Base-by-base conservation (phyloP, 768 basidiomycete species). In the Podaxis mareebaensis region DNA sequence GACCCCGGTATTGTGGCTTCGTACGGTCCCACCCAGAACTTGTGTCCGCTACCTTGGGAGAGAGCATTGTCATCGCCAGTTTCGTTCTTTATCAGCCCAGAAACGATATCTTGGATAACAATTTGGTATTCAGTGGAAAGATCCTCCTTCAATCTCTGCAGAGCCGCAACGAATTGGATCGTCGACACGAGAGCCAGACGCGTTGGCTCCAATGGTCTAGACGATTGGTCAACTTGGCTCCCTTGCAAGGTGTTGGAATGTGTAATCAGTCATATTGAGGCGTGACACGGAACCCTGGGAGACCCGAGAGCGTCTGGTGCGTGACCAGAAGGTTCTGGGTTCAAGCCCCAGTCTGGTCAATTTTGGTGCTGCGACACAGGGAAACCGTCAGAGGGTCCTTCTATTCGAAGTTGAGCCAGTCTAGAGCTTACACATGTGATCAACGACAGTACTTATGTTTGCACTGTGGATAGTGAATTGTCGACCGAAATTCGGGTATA, bases 111-210 rank as follows among this genome's bases (percentile, higher is more conserved):
- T 56, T 70, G 61, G 24, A 71, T 55, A 4, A 61, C 28, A 65
- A 68, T 69, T 48, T 64, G 65, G 58, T 60, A 72, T 52, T 83
- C 85, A 1, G 73, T 62, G 0, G 79, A 82, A 4, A 99, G 80
- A 70, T 93, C 89, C 33, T 94, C 91, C 68, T 92, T 91, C 26
- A 99, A 84, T 26, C 83, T 84, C 66, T 98, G 95, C 12, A 99
- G 79, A 5, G 96, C 93, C 6, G 95, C 89, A 24, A 96, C 94
- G 71, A 99, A 99, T 73, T 99, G 97, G 38, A 99, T 98, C 0
- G 97, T 99, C 0, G 96, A 98, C 0, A 99, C 97, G 28, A n/a
- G n/a, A n/a, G n/a, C n/a, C n/a, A n/a, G n/a, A n/a, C n/a, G n/a
- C n/a, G n/a, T n/a, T n/a, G n/a, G n/a, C n/a, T n/a, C n/a, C n/a